Evolutionary conservation across 2,329 filamentous ascomycete genomes (phyloP), one percentile per base, ranked within the genome.

Genomic region (Leptographium radiaticola): DNA sequence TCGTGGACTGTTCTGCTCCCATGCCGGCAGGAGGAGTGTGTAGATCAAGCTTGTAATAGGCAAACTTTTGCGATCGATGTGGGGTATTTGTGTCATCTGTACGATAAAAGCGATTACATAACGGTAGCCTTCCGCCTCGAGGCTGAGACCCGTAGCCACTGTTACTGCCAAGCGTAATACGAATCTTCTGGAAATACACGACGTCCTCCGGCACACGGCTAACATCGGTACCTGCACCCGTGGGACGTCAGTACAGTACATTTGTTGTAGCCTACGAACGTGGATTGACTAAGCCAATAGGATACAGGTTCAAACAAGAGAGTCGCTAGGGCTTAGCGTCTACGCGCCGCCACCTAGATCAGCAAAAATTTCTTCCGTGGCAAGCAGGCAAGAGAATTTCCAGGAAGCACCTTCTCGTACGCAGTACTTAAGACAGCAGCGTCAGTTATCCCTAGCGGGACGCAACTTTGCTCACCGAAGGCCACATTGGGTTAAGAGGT

Each of bases 1-100:
- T 63, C 8, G 75, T 71, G 18, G 78, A 81, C 65, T 81, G 78
- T 55, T 78, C 72, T 45, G 74, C 76, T 51, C 78, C 78, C 78
- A 81, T 77, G 43, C 15, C 39, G 43, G 33, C 20, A 33, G 33
- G n/a, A 20, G 6, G 31, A 33, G 34, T 30, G 3, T 38, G 33
- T 18, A 12, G 33, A 12, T 13, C 18, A 49, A 49, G 12, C 13
- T 39, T 25, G 18, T 20, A 4, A 16, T 18, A 30, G n/a, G 13
- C 2, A 6, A 3, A 30, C 20, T 43, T 33, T 51, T 39, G 39
- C 30, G 7, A 16, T 42, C n/a, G 38, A 33, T 25, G 49, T 30
- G 30, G 40, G 42, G 34, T 36, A 36, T 2, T 10, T 4, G 34
- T 10, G 34, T 9, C 12, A 36, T 13, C 5, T 25, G 25, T 36